A percentile compares a stretch with the other conserved stretches of the same genome.
Evolutionary conservation across 106 monocot species (phyloP).

Genomic region (Acorus gramineus): DNA sequence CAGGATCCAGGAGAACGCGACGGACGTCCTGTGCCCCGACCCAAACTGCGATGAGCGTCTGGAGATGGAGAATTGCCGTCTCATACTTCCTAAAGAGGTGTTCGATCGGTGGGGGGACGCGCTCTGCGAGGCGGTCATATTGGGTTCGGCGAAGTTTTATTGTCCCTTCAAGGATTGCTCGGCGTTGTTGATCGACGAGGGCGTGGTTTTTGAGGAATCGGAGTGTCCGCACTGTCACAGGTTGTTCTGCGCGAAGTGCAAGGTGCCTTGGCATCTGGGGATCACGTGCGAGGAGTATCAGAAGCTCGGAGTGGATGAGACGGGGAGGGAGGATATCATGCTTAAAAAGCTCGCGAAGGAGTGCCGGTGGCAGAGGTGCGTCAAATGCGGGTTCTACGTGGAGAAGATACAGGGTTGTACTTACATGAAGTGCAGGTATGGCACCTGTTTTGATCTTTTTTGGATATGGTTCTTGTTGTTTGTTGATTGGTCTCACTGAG

Average conservation of each 20-base stretch:
- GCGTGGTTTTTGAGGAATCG: conserved; percentile 18
- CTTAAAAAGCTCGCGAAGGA: conserved; percentile 30
- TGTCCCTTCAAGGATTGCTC: conserved; percentile 76
- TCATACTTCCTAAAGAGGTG: conserved; percentile 22
- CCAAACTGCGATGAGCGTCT: conserved; percentile 47
- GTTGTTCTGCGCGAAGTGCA: conserved; percentile 56
- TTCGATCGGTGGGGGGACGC: conserved; percentile 45
- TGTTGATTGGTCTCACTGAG: not conserved
- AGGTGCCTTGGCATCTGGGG: conserved; percentile 52
- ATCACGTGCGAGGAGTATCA: conserved; percentile 29
- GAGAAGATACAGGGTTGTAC: conserved; percentile 49
- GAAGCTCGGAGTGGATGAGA: conserved; percentile 39
- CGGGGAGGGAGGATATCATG: conserved; percentile 33
- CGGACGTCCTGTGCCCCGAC: conserved; percentile 45
- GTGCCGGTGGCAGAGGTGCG: conserved; percentile 52
- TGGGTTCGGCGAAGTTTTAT: conserved; percentile 35
- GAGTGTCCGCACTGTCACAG: conserved; percentile 64
- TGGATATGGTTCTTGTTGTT: not conserved
- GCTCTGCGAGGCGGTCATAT: conserved; percentile 26
- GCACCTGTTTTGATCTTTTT: not conserved
- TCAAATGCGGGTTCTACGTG: conserved; percentile 49
- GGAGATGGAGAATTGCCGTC: conserved; percentile 26
- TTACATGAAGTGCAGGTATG: conserved; percentile 48
- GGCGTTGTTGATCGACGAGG: conserved; percentile 34
- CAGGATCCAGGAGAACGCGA: conserved; percentile 42